phyloP scores from a whole-genome alignment of 129 eudicot species.

The Silybum marianum region DNA sequence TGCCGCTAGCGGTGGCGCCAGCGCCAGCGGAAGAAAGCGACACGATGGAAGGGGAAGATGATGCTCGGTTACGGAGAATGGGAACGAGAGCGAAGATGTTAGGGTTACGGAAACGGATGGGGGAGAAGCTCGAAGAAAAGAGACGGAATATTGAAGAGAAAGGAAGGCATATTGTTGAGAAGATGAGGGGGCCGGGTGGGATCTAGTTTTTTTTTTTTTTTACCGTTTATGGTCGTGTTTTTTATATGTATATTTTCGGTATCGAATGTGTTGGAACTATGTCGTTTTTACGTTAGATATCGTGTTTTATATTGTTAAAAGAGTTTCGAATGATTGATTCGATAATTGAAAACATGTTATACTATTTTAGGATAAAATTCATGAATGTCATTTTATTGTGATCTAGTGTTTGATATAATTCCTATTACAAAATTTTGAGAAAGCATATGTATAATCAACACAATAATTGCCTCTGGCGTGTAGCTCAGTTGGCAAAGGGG shows the following conservation, averaged over 20 bases:
- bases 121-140: slow-evolving; percentile 84
- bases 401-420: too few relatives aligned
- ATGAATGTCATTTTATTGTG: not conserved
- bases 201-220: not conserved
- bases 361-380: not conserved
- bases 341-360: not conserved
- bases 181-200: slow-evolving; percentile 58
- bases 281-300: not conserved
- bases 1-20: slow-evolving; percentile 35
- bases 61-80: slow-evolving; percentile 41
- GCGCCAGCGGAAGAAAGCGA: too few relatives aligned
- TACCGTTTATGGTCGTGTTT: not conserved
- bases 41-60: slow-evolving; percentile 46
- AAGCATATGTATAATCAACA: too few relatives aligned
- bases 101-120: slow-evolving; percentile 78
- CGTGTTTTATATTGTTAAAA: not conserved
- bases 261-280: not conserved
- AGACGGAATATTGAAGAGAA: slow-evolving; percentile 69
- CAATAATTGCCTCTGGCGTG: too few relatives aligned
- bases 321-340: slow-evolving; percentile 12
- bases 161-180: slow-evolving; percentile 74
- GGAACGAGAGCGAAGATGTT: slow-evolving; percentile 78
- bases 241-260: slow-evolving; percentile 16
- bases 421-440: too few relatives aligned
- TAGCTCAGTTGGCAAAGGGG: too few relatives aligned